These are phyloP conservation scores for Hyphopichia homilentoma DNA, from an alignment of 805 yeast species.

Conservation along the genomic window DNA sequence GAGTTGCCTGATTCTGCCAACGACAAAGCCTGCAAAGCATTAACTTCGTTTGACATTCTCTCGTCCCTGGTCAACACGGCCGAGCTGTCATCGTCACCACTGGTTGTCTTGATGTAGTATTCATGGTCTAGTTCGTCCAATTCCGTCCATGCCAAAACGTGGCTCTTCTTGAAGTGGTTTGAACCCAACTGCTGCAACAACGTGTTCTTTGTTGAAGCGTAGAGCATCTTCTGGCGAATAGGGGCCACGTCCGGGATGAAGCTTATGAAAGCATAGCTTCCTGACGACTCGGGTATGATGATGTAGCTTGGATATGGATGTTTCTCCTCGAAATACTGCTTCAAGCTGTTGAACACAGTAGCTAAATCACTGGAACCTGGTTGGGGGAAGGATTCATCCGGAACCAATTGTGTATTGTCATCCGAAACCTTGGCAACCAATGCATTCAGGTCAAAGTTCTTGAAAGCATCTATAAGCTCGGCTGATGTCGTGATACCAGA, in stretches of 20 bases:
- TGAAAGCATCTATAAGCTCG: constrained; percentile 27
- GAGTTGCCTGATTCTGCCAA: constrained; percentile 17
- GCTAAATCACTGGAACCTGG: constrained; percentile 10
- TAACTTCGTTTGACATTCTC: constrained; percentile 43
- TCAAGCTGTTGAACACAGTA: constrained; percentile 16
- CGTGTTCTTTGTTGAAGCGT: constrained; percentile 85
- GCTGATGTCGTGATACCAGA: constrained; percentile 38
- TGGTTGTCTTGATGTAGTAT: constrained; percentile 35
- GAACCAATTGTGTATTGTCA: constrained; percentile 31
- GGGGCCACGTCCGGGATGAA: constrained; percentile 85
- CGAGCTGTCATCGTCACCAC: constrained; percentile 16
- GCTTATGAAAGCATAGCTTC: constrained; percentile 55
- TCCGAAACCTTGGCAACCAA: constrained; percentile 29
- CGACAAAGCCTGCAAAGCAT: constrained; percentile 27
- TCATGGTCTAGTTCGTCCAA: constrained; percentile 48
- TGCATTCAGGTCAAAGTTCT: constrained; percentile 15
- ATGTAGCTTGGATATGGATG: constrained; percentile 37
- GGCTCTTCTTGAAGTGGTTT: constrained; percentile 42
- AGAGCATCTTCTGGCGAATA: constrained; percentile 84
- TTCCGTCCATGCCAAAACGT: constrained; percentile 49
- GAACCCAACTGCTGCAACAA: constrained; percentile 72
- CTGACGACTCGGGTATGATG: constrained; percentile 15
- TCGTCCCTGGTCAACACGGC: constrained; percentile 62
- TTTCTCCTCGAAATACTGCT: constrained; percentile 15
- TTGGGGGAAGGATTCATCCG: constrained; percentile 18